Percentiles rank a stretch among this genome's conserved stretches.
phyloP scores from a whole-genome alignment of 345 rosid species.

The Geranium rotundifolium region DNA sequence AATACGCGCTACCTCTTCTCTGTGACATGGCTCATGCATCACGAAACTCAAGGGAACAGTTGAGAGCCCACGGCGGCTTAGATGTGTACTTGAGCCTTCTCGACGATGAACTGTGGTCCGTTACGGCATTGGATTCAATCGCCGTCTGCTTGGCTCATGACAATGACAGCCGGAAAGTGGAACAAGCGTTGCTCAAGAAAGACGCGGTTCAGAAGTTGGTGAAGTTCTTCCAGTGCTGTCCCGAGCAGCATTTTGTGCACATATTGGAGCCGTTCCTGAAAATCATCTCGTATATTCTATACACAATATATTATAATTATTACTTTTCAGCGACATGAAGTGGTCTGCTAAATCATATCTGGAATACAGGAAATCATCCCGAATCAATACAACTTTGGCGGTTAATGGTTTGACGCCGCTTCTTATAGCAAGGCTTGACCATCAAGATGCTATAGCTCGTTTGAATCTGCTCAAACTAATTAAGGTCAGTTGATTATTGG shows the following conservation, averaged over 20 bases:
- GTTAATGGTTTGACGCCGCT: slow-evolving; percentile 93
- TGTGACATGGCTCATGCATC: slow-evolving; percentile 99
- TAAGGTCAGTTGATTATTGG: slow-evolving; percentile 35
- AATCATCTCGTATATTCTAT: slow-evolving; percentile 66
- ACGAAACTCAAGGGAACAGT: slow-evolving; percentile 90
- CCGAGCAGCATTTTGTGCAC: slow-evolving; percentile 90
- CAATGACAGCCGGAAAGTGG: slow-evolving; percentile 91
- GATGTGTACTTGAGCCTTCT: slow-evolving; percentile 90
- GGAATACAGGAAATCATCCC: slow-evolving; percentile 73
- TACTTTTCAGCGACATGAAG: not conserved
- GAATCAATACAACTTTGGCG: slow-evolving; percentile 88
- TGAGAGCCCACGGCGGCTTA: slow-evolving; percentile 93
- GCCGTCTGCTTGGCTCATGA: slow-evolving; percentile 98
- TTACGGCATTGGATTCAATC: slow-evolving; percentile 85
- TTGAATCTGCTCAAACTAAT: slow-evolving; percentile 87
- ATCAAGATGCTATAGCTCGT: slow-evolving; percentile 96
- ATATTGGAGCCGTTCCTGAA: slow-evolving; percentile 97
- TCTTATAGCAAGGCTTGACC: slow-evolving; percentile 77
- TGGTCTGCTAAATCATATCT: slow-evolving; percentile 2
- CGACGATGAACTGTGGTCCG: slow-evolving; percentile 81
- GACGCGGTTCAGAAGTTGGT: slow-evolving; percentile 86
- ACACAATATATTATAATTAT: not conserved
- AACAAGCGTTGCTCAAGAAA: slow-evolving; percentile 79
- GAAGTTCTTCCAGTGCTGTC: slow-evolving; percentile 86
- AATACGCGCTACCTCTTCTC: slow-evolving; percentile 71